A percentile compares a stretch with the other conserved stretches of the same genome.
phyloP scores from a whole-genome alignment of 176 grass and related monocot genomes.

The Rhipidocladum racemiflorum region DNA sequence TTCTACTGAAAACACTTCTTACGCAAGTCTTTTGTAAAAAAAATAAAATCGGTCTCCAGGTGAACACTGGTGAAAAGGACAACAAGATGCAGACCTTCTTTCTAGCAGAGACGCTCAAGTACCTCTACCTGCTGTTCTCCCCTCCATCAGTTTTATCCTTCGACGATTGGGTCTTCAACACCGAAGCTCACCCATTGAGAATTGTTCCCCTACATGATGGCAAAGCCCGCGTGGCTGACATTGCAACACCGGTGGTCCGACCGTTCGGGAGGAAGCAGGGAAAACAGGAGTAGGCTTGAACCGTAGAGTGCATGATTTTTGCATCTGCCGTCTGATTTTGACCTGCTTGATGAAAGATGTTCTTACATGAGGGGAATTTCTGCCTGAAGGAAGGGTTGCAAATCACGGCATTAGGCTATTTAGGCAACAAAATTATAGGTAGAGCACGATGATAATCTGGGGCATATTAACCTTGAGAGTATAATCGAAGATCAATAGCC shows the following conservation, averaged over 20 bases:
- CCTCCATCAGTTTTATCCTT: constrained; percentile 88
- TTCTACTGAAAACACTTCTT: not conserved
- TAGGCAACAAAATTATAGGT: constrained; percentile 33
- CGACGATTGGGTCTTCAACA: constrained; percentile 97
- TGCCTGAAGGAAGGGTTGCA: constrained; percentile 20
- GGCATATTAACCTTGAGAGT: constrained; percentile 7
- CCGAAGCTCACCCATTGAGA: constrained; percentile 91
- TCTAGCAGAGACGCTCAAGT: constrained; percentile 91
- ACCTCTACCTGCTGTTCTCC: constrained; percentile 96
- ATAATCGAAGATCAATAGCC: constrained; percentile 25
- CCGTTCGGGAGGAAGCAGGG: constrained; percentile 79
- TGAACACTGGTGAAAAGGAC: constrained; percentile 87
- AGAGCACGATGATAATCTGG: constrained; percentile 25
- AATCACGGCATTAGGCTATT: constrained; percentile 27
- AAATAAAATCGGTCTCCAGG: constrained; percentile 40
- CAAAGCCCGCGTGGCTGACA: constrained; percentile 14
- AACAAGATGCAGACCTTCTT: constrained; percentile 99
- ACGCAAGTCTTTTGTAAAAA: constrained; percentile 19
- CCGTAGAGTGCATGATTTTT: constrained; percentile 33
- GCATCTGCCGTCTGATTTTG: constrained; percentile 27
- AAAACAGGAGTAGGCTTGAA: constrained; percentile 37
- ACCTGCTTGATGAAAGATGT: constrained; percentile 25
- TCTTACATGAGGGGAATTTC: constrained; percentile 5
- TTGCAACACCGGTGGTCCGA: constrained; percentile 22
- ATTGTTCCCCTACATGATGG: constrained; percentile 51